Percentiles rank a stretch among this genome's conserved stretches.
Evolutionary conservation across 2,329 filamentous ascomycete species (phyloP).

Genomic region (Amauroascus verrucosus): DNA sequence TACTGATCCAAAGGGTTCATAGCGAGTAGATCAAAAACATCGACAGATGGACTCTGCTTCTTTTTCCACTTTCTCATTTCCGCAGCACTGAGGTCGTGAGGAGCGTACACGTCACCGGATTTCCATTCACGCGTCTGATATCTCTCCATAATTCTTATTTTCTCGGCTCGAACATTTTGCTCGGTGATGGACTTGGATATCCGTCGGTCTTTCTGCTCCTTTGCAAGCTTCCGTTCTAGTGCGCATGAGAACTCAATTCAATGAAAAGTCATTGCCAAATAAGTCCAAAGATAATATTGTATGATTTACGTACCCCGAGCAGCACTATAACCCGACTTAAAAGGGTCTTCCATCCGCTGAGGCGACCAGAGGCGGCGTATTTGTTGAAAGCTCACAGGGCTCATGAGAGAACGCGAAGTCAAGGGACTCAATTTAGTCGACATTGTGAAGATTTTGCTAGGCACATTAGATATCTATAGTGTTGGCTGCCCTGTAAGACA

Average conservation of each 20-base stretch:
- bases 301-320: not conserved
- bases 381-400: slow-evolving; percentile 4
- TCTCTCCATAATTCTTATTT: slow-evolving; percentile 28
- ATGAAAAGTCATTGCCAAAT: not conserved
- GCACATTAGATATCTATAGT: not conserved
- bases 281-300: too few relatives aligned
- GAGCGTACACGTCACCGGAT: slow-evolving; percentile 76
- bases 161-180: slow-evolving; percentile 30
- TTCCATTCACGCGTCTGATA: slow-evolving; percentile 56
- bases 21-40: slow-evolving; percentile 70
- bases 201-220: slow-evolving; percentile 5
- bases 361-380: not conserved
- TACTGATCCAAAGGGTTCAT: slow-evolving; percentile 78
- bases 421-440: slow-evolving; percentile 6
- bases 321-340: slow-evolving; percentile 2
- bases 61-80: slow-evolving; percentile 76
- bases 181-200: slow-evolving; percentile 22
- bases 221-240: not conserved
- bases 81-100: slow-evolving; percentile 66
- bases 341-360: slow-evolving; percentile 2
- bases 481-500: not conserved
- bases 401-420: not conserved
- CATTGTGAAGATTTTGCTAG: not conserved
- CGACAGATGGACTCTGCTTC: slow-evolving; percentile 45
- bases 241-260: not conserved